Base-by-base conservation (phyloP, 2,329 filamentous ascomycete genomes). In the Teratosphaeria epicoccoides region DNA sequence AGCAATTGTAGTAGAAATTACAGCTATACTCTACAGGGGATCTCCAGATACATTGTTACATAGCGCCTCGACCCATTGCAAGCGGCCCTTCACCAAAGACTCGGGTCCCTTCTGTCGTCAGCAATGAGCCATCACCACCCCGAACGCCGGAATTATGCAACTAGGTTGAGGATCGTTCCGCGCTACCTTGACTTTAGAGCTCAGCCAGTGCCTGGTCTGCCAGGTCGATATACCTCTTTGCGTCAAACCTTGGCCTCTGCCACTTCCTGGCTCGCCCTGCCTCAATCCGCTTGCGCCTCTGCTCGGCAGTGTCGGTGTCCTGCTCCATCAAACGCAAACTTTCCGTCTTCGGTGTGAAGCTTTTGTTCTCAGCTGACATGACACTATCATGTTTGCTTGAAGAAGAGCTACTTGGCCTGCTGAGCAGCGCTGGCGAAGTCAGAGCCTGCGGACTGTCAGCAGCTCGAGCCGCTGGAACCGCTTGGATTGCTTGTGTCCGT, bases 121-220 rank as follows among this genome's bases (percentile, higher is more conserved):
- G 33, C 6, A 6, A 3, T 10, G 33, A 40, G n/a, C 6, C 33
- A 40, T 40, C 20, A 7, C 14, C 33, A 17, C 33, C 14, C 7
- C n/a, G n/a, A 6, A 20, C 20, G 14, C 33, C 3, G 33, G 7
- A 40, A 40, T 7, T 17, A 17, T 3, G 14, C 33, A 22, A 6
- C 4, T 17, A 29, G 2, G 14, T n/a, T n/a, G n/a, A n/a, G n/a
- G n/a, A n/a, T n/a, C n/a, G n/a, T n/a, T n/a, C n/a, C n/a, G n/a
- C n/a, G n/a, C n/a, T n/a, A n/a, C n/a, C n/a, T n/a, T n/a, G n/a
- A 9, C 17, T 25, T 49, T 29, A 66, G 49, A 68, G 45, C 51
- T 68, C 65, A 6, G 54, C 59, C 49, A 66, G 46, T 9, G 65
- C 64, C 40, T 52, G 51, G 46, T 64, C 63, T 43, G 59, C 61